A percentile compares a stretch with the other conserved stretches of the same genome.
Conservation (phyloP, 1,139 yeast species). For the Hansenula sp. region DNA sequence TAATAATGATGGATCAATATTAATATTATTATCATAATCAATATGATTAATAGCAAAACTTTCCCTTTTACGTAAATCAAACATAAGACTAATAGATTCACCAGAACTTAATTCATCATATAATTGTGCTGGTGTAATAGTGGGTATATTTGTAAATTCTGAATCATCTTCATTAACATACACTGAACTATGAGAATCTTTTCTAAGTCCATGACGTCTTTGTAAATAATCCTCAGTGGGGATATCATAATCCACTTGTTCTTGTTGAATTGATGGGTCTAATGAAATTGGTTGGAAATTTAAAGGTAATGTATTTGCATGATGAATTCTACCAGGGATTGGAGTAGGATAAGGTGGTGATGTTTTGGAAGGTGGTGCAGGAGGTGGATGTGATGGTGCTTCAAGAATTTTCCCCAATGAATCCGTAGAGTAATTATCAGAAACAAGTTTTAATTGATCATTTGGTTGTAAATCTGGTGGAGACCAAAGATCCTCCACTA, state of each 20-base stretch:
- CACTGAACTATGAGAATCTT: conserved; percentile 33
- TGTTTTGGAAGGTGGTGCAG: conserved; percentile 7
- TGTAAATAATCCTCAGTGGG: conserved; percentile 2
- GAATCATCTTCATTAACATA: conserved; percentile 26
- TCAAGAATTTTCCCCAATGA: conserved; percentile 1
- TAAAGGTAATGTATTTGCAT: conserved; percentile 13
- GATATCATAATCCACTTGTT: neutral
- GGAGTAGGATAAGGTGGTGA: conserved; percentile 5
- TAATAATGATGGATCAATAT: conserved; percentile 53
- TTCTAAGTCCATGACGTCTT: conserved; percentile 21
- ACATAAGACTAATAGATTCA: conserved; percentile 29
- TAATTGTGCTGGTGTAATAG: conserved; percentile 26
- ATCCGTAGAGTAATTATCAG: conserved; percentile 11
- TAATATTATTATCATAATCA: conserved; percentile 41
- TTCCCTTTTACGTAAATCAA: conserved; percentile 52
- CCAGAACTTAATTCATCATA: conserved; percentile 21
- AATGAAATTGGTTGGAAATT: neutral
- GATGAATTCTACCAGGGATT: conserved; percentile 5
- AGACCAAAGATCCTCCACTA: conserved; percentile 28
- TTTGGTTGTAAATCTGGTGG: conserved; percentile 33
- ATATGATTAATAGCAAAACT: conserved; percentile 53
- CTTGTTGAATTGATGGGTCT: neutral
- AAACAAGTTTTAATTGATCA: conserved; percentile 29
- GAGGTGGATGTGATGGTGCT: conserved; percentile 10
- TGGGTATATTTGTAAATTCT: conserved; percentile 20